Base-by-base conservation (phyloP, 768 basidiomycete genomes). In the Mycena metata region DNA sequence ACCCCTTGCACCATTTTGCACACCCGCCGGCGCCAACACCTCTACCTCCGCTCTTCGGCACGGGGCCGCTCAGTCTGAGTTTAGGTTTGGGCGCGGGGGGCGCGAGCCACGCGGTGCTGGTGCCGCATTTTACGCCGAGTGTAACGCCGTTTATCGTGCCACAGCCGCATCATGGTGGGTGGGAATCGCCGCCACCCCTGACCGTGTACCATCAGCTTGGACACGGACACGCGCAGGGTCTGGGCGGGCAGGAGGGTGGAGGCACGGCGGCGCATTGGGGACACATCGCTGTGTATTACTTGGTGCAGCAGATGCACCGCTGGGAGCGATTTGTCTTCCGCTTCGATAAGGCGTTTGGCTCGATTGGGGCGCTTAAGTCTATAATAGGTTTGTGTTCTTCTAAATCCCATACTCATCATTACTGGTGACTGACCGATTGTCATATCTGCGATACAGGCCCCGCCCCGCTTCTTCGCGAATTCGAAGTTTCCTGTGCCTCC, bases 281-380 rank as follows among this genome's bases (percentile, higher is more conserved):
- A 0, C 89, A 93, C 70, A 91, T 95, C 36, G 91, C 90, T 0
- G 88, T 94, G 50, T 93, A 85, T 76, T 95, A 94, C 75, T 79
- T 95, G 23, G 89, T 90, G 2, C 88, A 92, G 71, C 91, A 93
- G 76, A 94, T 94, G 89, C 88, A 89, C 70, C 86, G 93, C 33
- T 95, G 93, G 93, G 85, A 91, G 74, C 84, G 92, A 24, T 95
- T 95, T 72, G 85, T 94, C 13, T 94, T 95, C 73, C 82, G 90
- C 46, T 94, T 92, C 71, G 91, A 93, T 74, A 90, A 88, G 76
- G 90, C 90, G 39, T 94, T 94, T 77, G 79, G 88, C 19, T 92
- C 92, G 5, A 86, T 93, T 80, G 82, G 83, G 64, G 92, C 93
- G 10, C 83, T 95, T 69, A 91, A 91, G 76, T 87, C 89, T 19